Conservation (phyloP, 768 basidiomycete genomes). For the Tylopilus intermedius region DNA sequence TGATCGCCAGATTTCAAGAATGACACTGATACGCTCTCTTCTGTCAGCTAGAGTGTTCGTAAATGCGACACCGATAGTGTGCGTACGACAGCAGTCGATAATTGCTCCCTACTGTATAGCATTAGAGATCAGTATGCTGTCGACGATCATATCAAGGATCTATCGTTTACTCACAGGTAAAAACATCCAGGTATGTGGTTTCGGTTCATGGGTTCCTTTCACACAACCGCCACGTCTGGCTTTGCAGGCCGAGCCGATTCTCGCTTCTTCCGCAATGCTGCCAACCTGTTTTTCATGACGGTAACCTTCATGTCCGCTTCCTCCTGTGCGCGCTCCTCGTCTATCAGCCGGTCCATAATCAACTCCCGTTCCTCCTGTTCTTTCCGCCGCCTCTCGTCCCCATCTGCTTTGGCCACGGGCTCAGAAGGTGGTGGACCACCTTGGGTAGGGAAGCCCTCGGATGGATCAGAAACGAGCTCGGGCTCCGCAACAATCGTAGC, state of each 20-base stretch:
- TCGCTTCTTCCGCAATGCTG: constrained; percentile 48
- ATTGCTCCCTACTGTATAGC: background rate
- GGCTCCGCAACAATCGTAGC: constrained; percentile 74
- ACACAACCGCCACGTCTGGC: constrained; percentile 16
- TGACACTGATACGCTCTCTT: background rate
- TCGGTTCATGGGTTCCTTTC: background rate
- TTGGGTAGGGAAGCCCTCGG: constrained; percentile 46
- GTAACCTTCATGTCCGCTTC: constrained; percentile 77
- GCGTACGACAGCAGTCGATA: background rate
- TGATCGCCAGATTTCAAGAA: background rate
- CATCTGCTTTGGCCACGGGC: constrained; percentile 14
- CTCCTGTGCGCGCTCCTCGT: constrained; percentile 83
- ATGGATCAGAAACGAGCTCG: constrained; percentile 42
- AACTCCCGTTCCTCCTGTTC: constrained; percentile 73
- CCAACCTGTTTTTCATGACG: constrained; percentile 60
- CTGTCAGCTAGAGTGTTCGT: background rate
- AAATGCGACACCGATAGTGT: background rate
- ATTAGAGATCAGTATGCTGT: background rate
- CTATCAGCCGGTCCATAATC: constrained; percentile 80
- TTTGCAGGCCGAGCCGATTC: constrained; percentile 29
- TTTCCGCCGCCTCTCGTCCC: constrained; percentile 43
- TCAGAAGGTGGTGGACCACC: constrained; percentile 20
- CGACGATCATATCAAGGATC: background rate
- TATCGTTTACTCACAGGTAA: background rate
- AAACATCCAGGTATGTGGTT: background rate